These are phyloP conservation scores for Neckera pumila DNA, from an alignment of 225 moss, liverwort and hornwort species.

Conservation along the genomic window DNA sequence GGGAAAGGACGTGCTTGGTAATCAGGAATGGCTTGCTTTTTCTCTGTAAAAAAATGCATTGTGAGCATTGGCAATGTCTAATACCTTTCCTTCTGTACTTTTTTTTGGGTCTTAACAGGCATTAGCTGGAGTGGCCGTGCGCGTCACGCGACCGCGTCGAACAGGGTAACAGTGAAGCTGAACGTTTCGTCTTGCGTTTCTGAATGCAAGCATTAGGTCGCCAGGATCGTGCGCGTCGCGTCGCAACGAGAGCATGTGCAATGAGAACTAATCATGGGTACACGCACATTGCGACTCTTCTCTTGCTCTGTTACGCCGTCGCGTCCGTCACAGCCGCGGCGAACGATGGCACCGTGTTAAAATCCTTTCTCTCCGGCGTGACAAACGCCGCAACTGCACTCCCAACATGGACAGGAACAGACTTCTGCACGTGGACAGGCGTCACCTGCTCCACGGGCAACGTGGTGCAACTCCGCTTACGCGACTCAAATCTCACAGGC, in stretches of 20 bases:
- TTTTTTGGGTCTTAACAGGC: background rate
- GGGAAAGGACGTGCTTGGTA: background rate
- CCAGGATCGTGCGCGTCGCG: background rate
- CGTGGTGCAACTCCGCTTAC: constrained; percentile 45
- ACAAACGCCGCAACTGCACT: background rate
- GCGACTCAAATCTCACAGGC: constrained; percentile 34
- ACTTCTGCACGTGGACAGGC: constrained; percentile 53
- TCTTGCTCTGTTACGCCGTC: background rate
- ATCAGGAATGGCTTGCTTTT: background rate
- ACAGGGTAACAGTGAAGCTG: background rate
- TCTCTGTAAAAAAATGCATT: background rate
- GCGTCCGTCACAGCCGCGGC: background rate
- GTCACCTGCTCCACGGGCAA: constrained; percentile 30
- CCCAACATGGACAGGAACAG: constrained; percentile 41
- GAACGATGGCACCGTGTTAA: constrained; percentile 16
- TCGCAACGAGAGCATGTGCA: constrained; percentile 16
- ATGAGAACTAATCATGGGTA: constrained; percentile 20
- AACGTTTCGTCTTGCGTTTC: background rate
- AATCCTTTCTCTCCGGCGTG: constrained; percentile 16
- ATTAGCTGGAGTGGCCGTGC: background rate
- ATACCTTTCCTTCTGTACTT: background rate
- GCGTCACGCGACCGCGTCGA: background rate
- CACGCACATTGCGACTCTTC: background rate
- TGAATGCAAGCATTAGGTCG: background rate
- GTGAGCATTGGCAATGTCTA: background rate